Evolutionary conservation across 106 monocot species (phyloP).

Genomic region (Allium cepa): DNA sequence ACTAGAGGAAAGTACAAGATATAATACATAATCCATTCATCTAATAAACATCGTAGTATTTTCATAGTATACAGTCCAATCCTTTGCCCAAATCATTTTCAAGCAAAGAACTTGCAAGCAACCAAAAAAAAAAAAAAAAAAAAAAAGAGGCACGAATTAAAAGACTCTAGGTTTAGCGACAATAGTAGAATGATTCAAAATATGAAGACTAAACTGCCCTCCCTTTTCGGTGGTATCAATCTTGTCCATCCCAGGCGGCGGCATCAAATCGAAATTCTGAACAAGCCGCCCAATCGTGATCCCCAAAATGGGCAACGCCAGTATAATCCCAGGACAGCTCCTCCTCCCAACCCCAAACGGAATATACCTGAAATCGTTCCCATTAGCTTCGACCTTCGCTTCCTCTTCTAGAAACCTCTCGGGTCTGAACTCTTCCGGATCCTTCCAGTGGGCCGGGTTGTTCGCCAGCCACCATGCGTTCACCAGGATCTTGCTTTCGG

Average conservation of each 20-base stretch:
- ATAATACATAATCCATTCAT: too few species aligned
- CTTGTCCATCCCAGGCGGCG: slow-evolving; percentile 51
- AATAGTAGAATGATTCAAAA: slow-evolving; percentile 65
- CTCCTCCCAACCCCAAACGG: slow-evolving; percentile 67
- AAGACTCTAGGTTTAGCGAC: slow-evolving; percentile 58
- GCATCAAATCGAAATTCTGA: slow-evolving; percentile 72
- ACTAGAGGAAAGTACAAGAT: too few species aligned
- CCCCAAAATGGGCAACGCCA: slow-evolving; percentile 71
- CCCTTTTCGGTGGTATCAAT: slow-evolving; percentile 73
- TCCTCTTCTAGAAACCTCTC: slow-evolving; percentile 79
- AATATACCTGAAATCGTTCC: slow-evolving; percentile 65
- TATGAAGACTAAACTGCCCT: slow-evolving; percentile 79
- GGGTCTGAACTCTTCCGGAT: slow-evolving; percentile 66
- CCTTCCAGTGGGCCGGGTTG: slow-evolving; percentile 59
- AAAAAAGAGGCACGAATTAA: slow-evolving; percentile 3
- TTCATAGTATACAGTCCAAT: too few species aligned
- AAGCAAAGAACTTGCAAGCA: too few species aligned
- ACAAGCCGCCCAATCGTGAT: slow-evolving; percentile 65
- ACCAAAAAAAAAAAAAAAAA: not conserved
- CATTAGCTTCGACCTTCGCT: slow-evolving; percentile 52
- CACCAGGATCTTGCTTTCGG: slow-evolving; percentile 64
- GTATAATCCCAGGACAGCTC: slow-evolving; percentile 75
- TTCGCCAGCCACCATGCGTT: slow-evolving; percentile 82
- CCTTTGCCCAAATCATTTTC: too few species aligned
- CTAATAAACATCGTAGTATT: too few species aligned